A percentile compares a stretch with the other conserved stretches of the same genome.
Conservation (phyloP, 257 asterid genomes). For the Hygrophila difformis region DNA sequence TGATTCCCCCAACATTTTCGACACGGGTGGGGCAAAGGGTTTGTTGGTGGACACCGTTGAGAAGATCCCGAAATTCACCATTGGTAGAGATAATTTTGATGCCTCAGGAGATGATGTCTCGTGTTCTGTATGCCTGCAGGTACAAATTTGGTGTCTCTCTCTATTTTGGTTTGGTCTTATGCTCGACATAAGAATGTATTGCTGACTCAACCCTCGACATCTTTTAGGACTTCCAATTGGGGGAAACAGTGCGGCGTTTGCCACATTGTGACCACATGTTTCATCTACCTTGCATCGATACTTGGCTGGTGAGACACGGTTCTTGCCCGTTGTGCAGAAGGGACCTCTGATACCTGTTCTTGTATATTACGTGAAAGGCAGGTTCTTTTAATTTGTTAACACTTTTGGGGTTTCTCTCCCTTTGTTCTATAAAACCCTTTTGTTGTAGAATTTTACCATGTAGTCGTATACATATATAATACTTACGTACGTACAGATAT, state of each 20-base stretch:
- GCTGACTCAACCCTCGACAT: too few species aligned
- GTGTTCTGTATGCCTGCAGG: constrained; percentile 99
- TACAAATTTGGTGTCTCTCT: constrained; percentile 9
- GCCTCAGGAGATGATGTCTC: constrained; percentile 74
- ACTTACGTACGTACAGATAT: too few species aligned
- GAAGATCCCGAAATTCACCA: constrained; percentile 69
- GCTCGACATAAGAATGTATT: too few species aligned
- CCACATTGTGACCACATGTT: constrained; percentile 90
- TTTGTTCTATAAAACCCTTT: background rate
- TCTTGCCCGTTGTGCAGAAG: constrained; percentile 98
- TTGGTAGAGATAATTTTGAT: constrained; percentile 49
- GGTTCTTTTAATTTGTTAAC: background rate
- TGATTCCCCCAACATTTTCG: constrained; percentile 73
- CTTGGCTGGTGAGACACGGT: constrained; percentile 92
- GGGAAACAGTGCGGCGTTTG: constrained; percentile 78
- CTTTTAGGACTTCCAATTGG: constrained; percentile 71
- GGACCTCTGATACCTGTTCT: constrained; percentile 46
- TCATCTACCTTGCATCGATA: constrained; percentile 91
- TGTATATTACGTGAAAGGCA: background rate
- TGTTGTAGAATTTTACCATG: too few species aligned
- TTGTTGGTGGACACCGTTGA: constrained; percentile 76
- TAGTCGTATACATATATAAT: too few species aligned
- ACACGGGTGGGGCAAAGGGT: constrained; percentile 90
- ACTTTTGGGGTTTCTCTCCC: background rate
- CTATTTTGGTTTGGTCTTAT: too few species aligned